A percentile compares a stretch with the other conserved stretches of the same genome.
phyloP scores from a whole-genome alignment of 2,329 filamentous ascomycete species.

The Aspergillus felis region DNA sequence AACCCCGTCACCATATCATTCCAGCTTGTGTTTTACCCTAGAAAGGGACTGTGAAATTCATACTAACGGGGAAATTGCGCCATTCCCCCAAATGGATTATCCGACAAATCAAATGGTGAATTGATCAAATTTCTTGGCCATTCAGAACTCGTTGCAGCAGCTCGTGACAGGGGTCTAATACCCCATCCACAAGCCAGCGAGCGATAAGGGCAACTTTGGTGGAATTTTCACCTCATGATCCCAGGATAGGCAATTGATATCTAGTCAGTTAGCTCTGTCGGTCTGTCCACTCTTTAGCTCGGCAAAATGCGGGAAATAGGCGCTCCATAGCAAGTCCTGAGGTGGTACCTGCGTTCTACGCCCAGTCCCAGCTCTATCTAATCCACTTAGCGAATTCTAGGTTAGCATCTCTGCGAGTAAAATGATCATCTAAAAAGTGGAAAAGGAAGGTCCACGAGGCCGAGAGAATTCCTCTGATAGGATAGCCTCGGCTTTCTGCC shows the following conservation, averaged over 20 bases:
- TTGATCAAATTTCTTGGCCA: not conserved
- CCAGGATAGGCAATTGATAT: not conserved
- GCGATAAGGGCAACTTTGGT: not conserved
- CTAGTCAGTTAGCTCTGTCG: too few relatives aligned
- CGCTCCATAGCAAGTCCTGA: not conserved
- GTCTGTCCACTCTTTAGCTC: not conserved
- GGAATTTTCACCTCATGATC: not conserved
- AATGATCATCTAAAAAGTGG: too few relatives aligned
- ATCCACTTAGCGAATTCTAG: too few relatives aligned
- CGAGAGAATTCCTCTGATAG: too few relatives aligned
- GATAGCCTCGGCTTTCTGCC: too few relatives aligned
- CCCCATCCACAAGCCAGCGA: not conserved
- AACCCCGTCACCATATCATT: too few relatives aligned
- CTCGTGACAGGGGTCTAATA: not conserved
- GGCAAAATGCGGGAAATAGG: not conserved
- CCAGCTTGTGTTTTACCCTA: too few relatives aligned
- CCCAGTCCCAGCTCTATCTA: not conserved
- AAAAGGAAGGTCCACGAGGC: too few relatives aligned
- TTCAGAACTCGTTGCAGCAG: not conserved
- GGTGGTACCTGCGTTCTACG: not conserved
- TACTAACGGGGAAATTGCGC: too few relatives aligned
- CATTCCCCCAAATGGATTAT: not conserved
- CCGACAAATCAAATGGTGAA: not conserved
- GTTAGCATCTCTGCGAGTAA: too few relatives aligned
- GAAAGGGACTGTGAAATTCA: too few relatives aligned